Conservation (phyloP, 2,329 filamentous ascomycete genomes). For the Colletotrichum viniferum region DNA sequence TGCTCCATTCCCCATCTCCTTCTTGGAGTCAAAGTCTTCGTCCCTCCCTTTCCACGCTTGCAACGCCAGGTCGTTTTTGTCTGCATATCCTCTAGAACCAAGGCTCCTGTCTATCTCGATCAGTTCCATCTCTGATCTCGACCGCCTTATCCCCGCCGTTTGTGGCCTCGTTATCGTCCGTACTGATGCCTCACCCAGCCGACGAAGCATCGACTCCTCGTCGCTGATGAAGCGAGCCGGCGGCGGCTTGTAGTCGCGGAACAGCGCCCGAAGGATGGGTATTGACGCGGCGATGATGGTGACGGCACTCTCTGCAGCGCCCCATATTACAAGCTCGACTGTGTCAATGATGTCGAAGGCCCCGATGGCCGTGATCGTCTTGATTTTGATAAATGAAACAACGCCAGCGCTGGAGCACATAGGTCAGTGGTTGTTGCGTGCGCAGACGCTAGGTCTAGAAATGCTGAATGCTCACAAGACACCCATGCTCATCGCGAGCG, state of each 20-base stretch:
- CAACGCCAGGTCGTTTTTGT: neutral
- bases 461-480: conserved; percentile 35
- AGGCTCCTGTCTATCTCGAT: neutral
- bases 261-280: conserved; percentile 33
- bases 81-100: neutral
- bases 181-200: neutral
- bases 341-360: conserved; percentile 26
- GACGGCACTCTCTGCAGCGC: conserved; percentile 28
- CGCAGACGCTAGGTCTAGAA: neutral
- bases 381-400: conserved; percentile 35
- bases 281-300: conserved; percentile 38
- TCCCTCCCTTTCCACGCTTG: neutral
- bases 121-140: neutral
- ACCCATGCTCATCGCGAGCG: conserved; percentile 46
- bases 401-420: conserved; percentile 30
- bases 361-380: conserved; percentile 25
- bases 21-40: neutral
- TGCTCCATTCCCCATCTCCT: neutral
- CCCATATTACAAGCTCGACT: conserved; percentile 31
- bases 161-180: neutral
- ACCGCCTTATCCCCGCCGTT: neutral
- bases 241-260: conserved; percentile 14
- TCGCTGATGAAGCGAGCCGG: neutral
- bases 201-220: conserved; percentile 8
- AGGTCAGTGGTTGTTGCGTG: neutral